A percentile compares a stretch with the other conserved stretches of the same genome.
Evolutionary conservation across 2,329 filamentous ascomycete genomes (phyloP).

Genomic region (Calonectria leucothoes): DNA sequence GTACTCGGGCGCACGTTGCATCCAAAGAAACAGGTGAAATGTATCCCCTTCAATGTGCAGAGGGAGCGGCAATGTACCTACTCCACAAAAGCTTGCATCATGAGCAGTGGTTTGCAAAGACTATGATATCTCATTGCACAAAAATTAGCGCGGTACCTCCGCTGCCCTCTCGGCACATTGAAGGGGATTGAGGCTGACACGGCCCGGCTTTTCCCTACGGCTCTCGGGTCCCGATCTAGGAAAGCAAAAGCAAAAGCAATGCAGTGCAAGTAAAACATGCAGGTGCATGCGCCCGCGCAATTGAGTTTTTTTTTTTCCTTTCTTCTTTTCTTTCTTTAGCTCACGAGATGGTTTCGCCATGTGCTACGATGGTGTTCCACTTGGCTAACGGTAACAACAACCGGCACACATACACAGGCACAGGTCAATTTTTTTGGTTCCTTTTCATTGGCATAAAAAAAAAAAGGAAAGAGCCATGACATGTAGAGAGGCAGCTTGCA

Average conservation of each 20-base stretch:
- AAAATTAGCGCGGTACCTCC: too few relatives aligned
- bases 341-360: too few relatives aligned
- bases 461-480: too few relatives aligned
- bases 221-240: background rate
- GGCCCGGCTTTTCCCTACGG: background rate
- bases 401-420: background rate
- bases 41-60: too few relatives aligned
- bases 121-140: too few relatives aligned
- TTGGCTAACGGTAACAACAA: background rate
- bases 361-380: background rate
- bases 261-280: background rate
- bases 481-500: background rate
- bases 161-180: too few relatives aligned
- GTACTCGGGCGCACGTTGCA: constrained; percentile 8
- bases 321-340: background rate
- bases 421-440: background rate
- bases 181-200: background rate
- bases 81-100: too few relatives aligned
- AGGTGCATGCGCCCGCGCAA: background rate
- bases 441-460: too few relatives aligned
- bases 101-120: too few relatives aligned
- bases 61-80: too few relatives aligned
- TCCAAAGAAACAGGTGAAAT: constrained; percentile 12
- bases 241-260: background rate
- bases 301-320: background rate